phyloP scores from a whole-genome alignment of 208 protist species.

The Zelonia costaricensis region DNA sequence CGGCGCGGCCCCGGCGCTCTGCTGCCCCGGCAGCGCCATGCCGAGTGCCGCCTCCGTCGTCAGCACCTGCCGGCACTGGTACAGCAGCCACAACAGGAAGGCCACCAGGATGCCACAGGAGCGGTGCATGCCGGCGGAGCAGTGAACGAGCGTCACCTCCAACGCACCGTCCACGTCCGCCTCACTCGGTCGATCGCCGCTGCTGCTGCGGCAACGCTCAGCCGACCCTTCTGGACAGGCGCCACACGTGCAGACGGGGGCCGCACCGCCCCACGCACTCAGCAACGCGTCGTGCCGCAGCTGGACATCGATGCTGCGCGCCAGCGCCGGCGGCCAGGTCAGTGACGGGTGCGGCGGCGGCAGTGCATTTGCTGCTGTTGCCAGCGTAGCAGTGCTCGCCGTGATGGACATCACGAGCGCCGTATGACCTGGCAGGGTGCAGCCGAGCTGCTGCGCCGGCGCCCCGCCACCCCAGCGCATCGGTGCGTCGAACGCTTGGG shows the following conservation, averaged over 20 bases:
- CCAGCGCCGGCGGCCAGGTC: conserved; percentile 10
- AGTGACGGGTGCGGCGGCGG: conserved; percentile 6
- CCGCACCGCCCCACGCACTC: conserved; percentile 9
- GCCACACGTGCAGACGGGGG: conserved; percentile 12
- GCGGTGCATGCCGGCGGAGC: conserved; percentile 87
- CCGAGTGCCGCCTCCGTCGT: background rate
- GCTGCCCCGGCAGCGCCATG: too few relatives aligned
- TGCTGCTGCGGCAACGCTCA: background rate
- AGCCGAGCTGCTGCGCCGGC: too few relatives aligned
- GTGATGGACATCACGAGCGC: too few relatives aligned
- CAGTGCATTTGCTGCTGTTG: background rate
- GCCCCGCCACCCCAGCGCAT: too few relatives aligned
- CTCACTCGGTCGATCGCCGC: background rate
- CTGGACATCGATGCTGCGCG: conserved; percentile 5
- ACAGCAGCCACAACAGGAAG: conserved; percentile 67
- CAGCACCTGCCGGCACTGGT: conserved; percentile 32
- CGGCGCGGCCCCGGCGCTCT: too few relatives aligned
- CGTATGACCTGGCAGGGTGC: too few relatives aligned
- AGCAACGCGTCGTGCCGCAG: conserved; percentile 11
- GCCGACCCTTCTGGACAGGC: too few relatives aligned
- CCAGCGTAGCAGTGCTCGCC: too few relatives aligned
- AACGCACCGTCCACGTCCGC: background rate
- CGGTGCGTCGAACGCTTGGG: background rate
- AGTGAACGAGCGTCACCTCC: conserved; percentile 58
- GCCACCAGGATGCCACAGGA: conserved; percentile 67